Evolutionary conservation across 176 grass and related monocot species (phyloP).

Genomic region (Musa schizocarpa): DNA sequence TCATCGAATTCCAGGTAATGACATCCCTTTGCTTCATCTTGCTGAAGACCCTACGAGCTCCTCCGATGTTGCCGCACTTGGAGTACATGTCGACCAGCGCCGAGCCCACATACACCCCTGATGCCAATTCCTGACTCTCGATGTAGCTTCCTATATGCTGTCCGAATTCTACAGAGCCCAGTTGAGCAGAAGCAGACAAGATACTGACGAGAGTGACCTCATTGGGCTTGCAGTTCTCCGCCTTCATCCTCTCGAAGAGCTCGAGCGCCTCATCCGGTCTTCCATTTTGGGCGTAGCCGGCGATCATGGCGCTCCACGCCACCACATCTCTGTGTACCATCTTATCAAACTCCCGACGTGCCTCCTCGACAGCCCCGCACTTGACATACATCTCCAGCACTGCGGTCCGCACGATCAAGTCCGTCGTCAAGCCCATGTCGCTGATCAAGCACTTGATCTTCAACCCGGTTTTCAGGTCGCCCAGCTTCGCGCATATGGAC

Average conservation of each 20-base stretch:
- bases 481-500: constrained; percentile 64
- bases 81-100: constrained; percentile 72
- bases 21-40: constrained; percentile 64
- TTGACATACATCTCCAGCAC: constrained; percentile 82
- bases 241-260: constrained; percentile 73
- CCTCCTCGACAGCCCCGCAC: constrained; percentile 60
- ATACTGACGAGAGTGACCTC: constrained; percentile 70
- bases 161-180: constrained; percentile 60
- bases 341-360: constrained; percentile 52
- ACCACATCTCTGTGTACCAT: constrained; percentile 61
- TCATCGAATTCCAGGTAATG: constrained; percentile 84
- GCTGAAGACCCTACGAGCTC: constrained; percentile 48
- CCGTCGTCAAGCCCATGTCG: constrained; percentile 32
- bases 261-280: constrained; percentile 55
- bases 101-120: constrained; percentile 50
- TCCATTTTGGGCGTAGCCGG: constrained; percentile 67
- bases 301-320: constrained; percentile 84
- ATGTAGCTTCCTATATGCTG: constrained; percentile 48
- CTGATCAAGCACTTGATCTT: constrained; percentile 28
- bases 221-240: constrained; percentile 52
- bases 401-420: constrained; percentile 66
- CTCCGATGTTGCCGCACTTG: constrained; percentile 49
- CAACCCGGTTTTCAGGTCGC: constrained; percentile 46
- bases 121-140: constrained; percentile 38
- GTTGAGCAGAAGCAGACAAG: constrained; percentile 59